Conservation (phyloP, 108 stramenopile genomes). For the Discostella pseudostelligera region DNA sequence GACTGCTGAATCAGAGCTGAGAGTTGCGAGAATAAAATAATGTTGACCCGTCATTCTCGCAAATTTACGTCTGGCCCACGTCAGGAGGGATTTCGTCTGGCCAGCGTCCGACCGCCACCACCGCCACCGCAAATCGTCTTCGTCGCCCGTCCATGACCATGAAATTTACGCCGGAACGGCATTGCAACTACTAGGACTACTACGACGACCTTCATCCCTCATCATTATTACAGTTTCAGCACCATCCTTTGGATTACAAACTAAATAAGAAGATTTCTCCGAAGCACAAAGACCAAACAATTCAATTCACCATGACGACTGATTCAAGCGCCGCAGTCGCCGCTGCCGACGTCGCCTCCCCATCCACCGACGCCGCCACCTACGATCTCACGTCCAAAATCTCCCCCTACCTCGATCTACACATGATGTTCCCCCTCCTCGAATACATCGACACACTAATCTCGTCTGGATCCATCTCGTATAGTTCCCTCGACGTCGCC, state of each 20-base stretch:
- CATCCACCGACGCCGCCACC: conserved; percentile 40
- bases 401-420: conserved; percentile 90
- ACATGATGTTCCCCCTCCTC: conserved; percentile 94
- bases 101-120: too few species aligned
- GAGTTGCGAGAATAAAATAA: neutral
- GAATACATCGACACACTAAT: conserved; percentile 87
- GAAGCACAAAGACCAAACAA: neutral
- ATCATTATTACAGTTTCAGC: too few species aligned
- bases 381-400: conserved; percentile 84
- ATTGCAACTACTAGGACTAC: too few species aligned
- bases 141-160: too few species aligned
- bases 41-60: too few species aligned
- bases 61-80: neutral
- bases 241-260: neutral
- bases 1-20: neutral
- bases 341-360: conserved; percentile 5
- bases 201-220: too few species aligned
- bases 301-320: conserved; percentile 12
- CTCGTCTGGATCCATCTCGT: conserved; percentile 54
- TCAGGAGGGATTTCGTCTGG: too few species aligned
- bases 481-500: conserved; percentile 69
- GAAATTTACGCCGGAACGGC: too few species aligned
- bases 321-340: neutral
- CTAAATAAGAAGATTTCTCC: neutral
- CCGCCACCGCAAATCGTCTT: neutral